phyloP scores from a whole-genome alignment of 2,329 filamentous ascomycete species.

The Colletotrichum chrysophilum region DNA sequence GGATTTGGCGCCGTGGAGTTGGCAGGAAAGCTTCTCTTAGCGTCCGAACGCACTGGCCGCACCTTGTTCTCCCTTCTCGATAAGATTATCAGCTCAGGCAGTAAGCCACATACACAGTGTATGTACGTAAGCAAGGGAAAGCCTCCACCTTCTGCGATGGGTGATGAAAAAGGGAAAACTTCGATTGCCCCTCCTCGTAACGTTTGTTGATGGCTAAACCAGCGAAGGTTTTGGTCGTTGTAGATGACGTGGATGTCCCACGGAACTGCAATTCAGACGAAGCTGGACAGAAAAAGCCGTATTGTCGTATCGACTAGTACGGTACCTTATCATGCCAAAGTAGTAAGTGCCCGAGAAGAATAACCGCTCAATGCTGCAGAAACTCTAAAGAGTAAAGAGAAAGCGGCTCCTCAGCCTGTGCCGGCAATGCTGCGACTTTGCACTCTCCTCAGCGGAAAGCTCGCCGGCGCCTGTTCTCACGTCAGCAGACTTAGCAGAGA shows the following conservation, averaged over 20 bases:
- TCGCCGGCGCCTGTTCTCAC: background rate
- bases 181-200: background rate
- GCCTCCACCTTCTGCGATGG: background rate
- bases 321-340: background rate
- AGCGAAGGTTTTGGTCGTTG: background rate
- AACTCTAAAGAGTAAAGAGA: background rate
- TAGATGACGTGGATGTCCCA: background rate
- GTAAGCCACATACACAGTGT: background rate
- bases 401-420: background rate
- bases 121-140: background rate
- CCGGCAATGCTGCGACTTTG: background rate
- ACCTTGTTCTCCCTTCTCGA: slow-evolving; percentile 6
- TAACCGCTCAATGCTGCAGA: background rate
- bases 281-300: background rate
- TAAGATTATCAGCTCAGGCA: background rate
- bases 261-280: background rate
- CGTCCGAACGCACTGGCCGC: slow-evolving; percentile 21
- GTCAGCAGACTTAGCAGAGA: background rate
- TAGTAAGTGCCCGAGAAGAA: background rate
- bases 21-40: slow-evolving; percentile 6
- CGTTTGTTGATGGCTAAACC: background rate
- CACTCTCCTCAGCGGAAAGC: background rate
- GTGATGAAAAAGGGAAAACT: background rate
- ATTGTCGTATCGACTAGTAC: background rate
- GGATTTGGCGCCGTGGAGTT: slow-evolving; percentile 15